Conservation (phyloP, 1,284 basidiomycete species). For the Moniliella sp. region DNA sequence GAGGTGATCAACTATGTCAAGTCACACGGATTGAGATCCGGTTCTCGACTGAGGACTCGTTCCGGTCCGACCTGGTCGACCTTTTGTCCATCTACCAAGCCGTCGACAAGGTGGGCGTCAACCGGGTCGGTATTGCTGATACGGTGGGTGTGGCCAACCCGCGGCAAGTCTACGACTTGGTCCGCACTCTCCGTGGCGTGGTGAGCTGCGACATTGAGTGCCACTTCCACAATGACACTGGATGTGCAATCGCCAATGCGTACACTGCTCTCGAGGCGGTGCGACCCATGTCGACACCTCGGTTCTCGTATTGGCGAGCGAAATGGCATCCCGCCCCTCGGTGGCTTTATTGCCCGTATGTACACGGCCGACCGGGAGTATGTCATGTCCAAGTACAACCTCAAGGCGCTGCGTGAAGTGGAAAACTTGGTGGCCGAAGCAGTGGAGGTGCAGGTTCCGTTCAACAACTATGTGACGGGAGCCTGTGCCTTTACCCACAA, state of each 20-base stretch:
- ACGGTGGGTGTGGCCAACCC: slow-evolving; percentile 98
- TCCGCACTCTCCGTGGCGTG: slow-evolving; percentile 81
- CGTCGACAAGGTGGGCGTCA: slow-evolving; percentile 97
- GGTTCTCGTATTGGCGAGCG: slow-evolving; percentile 88
- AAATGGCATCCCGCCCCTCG: slow-evolving; percentile 93
- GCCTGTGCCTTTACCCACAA: slow-evolving; percentile 99
- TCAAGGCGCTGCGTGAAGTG: slow-evolving; percentile 85
- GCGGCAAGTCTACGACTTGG: slow-evolving; percentile 92
- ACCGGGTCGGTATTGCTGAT: slow-evolving; percentile 96
- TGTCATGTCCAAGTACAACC: slow-evolving; percentile 98
- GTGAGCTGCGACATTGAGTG: slow-evolving; percentile 60
- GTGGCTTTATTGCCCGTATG: slow-evolving; percentile 86
- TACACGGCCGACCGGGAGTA: slow-evolving; percentile 68
- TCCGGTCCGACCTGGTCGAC: slow-evolving; percentile 97
- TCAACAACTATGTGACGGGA: slow-evolving; percentile 68
- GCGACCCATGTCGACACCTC: slow-evolving; percentile 81
- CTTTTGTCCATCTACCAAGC: slow-evolving; percentile 95
- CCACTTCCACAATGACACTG: slow-evolving; percentile 95
- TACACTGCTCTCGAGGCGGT: slow-evolving; percentile 90
- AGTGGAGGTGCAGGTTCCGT: slow-evolving; percentile 90
- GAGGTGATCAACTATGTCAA: slow-evolving; percentile 99
- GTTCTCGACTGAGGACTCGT: slow-evolving; percentile 97
- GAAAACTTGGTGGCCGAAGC: slow-evolving; percentile 97
- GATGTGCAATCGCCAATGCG: slow-evolving; percentile 82
- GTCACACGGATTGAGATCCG: slow-evolving; percentile 97